Percentiles rank a stretch among this genome's conserved stretches.
These are phyloP conservation scores for Epichloe gansuensis DNA, from an alignment of 2,329 filamentous ascomycete species.

Conservation along the genomic window DNA sequence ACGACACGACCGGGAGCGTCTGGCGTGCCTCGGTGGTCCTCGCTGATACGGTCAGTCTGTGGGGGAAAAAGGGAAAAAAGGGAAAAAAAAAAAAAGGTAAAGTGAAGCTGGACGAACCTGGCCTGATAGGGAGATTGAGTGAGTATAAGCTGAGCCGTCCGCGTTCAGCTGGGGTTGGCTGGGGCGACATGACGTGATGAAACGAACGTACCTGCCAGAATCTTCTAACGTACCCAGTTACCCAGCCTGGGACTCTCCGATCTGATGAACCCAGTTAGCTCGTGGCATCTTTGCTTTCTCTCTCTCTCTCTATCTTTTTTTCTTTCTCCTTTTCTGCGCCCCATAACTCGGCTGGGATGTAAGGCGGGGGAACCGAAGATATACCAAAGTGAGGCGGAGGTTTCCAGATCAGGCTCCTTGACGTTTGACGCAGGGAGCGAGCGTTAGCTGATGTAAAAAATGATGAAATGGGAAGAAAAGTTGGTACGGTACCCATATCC, in stretches of 20 bases:
- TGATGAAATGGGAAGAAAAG: neutral
- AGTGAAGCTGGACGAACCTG: constrained; percentile 1
- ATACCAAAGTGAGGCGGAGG: constrained; percentile 90
- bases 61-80: neutral
- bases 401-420: constrained; percentile 89
- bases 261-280: constrained; percentile 37
- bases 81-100: neutral
- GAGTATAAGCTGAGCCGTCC: neutral
- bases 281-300: neutral
- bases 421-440: neutral
- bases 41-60: constrained; percentile 35
- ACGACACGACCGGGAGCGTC: constrained; percentile 80
- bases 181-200: neutral
- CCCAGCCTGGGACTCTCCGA: constrained; percentile 73
- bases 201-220: constrained; percentile 80
- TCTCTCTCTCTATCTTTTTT: neutral
- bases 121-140: constrained; percentile 1
- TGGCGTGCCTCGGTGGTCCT: constrained; percentile 90
- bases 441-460: neutral
- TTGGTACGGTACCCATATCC: constrained; percentile 84
- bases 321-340: neutral
- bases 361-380: neutral
- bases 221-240: constrained; percentile 82
- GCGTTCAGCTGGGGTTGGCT: neutral
- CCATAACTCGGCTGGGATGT: neutral